Base-by-base conservation (phyloP, 805 yeast genomes). In the Saccharomycopsis sp. region DNA sequence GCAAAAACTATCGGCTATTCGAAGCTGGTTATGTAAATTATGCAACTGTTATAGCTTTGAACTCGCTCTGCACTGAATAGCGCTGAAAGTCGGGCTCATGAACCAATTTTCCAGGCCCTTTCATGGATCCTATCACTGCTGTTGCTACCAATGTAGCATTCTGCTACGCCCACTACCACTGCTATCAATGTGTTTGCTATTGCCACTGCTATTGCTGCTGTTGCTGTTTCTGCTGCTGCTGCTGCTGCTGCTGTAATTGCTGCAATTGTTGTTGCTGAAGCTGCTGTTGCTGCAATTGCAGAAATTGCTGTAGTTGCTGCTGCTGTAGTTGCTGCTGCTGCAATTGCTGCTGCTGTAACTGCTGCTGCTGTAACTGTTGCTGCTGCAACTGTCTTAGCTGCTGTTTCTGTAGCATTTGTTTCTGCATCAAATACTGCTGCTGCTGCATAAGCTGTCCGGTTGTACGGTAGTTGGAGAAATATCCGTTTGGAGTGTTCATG, bases 101-200 rank as follows among this genome's bases (percentile, higher is more conserved):
- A 85, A 70, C 91, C 97, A 57, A 90, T 74, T 67, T 90, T 97
- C 75, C 87, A 90, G 68, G 91, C 91, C 71, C 97, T 91, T 68
- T 90, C 97, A 70, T 88, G 91, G 0, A 88, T 95, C 57, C n/a
- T 37, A n/a, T n/a, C n/a, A n/a, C n/a, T n/a, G n/a, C n/a, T n/a
- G n/a, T n/a, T n/a, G n/a, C n/a, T n/a, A n/a, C n/a, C n/a, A n/a
- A n/a, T n/a, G n/a, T n/a, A n/a, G n/a, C n/a, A n/a, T n/a, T n/a
- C n/a, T n/a, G n/a, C n/a, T n/a, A n/a, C n/a, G n/a, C n/a, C n/a
- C n/a, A n/a, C 53, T 64, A 67, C 24, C 62, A 66, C 48, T 66
- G 67, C 51, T 63, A 63, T 61, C 68, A 66, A 57, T 67, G 69
- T 40, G 66, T 68, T 61, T 68, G 70, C 24, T 63, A n/a, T n/a